A percentile compares a stretch with the other conserved stretches of the same genome.
phyloP scores from a whole-genome alignment of 345 rosid genomes.

The Eucalyptus albens region DNA sequence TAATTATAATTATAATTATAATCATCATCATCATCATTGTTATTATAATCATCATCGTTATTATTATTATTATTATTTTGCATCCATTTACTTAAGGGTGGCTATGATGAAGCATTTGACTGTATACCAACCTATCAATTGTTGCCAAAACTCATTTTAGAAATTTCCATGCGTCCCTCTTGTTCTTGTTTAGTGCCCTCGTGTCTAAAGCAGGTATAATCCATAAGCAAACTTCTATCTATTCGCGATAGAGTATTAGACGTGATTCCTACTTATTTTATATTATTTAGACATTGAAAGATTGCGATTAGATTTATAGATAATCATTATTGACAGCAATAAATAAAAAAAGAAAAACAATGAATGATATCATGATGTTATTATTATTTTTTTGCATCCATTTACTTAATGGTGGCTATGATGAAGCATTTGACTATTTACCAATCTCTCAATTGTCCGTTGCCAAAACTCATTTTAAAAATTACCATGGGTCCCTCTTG shows the following conservation, averaged over 20 bases:
- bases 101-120: neutral
- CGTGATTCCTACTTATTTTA: neutral
- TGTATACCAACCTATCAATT: neutral
- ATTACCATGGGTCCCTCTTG: neutral
- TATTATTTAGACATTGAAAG: too few species aligned
- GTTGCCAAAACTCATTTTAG: neutral
- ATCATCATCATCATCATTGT: too few species aligned
- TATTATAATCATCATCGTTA: rapidly evolving
- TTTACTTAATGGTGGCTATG: neutral
- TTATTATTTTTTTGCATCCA: neutral
- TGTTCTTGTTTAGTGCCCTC: neutral
- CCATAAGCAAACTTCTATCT: neutral
- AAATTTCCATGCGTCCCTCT: neutral
- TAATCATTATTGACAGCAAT: neutral
- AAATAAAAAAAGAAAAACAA: too few species aligned
- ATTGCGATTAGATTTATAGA: too few species aligned
- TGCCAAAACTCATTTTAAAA: neutral
- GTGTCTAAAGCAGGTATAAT: neutral
- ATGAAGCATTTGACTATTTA: neutral
- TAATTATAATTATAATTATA: too few species aligned
- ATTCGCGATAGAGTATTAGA: neutral
- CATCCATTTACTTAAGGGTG: neutral
- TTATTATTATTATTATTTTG: rapidly evolving
- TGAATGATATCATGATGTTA: neutral
- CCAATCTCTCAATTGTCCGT: neutral